A percentile compares a stretch with the other conserved stretches of the same genome.
Conservation (phyloP, 2,329 filamentous ascomycete genomes). For the Pleomassaria siparia region DNA sequence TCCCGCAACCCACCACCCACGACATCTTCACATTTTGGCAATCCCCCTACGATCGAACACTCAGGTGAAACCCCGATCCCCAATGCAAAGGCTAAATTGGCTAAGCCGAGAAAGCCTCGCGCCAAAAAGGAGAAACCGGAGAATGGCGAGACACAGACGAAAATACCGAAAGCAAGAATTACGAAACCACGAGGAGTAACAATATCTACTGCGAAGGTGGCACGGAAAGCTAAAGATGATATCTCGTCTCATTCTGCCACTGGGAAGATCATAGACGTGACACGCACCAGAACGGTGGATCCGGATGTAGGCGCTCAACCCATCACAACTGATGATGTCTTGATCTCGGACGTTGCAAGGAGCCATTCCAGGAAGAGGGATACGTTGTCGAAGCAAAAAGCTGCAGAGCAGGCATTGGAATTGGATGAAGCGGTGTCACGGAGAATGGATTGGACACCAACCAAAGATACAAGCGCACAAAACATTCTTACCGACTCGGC, state of each 20-base stretch:
- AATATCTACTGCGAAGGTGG: constrained; percentile 12
- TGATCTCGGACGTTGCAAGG: constrained; percentile 29
- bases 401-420: constrained; percentile 19
- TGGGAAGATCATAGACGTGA: background rate
- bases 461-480: constrained; percentile 25
- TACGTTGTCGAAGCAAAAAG: constrained; percentile 14
- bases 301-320: background rate
- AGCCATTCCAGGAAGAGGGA: constrained; percentile 20
- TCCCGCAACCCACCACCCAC: constrained; percentile 16
- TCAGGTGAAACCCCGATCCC: constrained; percentile 6
- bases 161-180: constrained; percentile 25
- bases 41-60: constrained; percentile 7
- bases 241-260: constrained; percentile 26
- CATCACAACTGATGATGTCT: constrained; percentile 3
- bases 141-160: constrained; percentile 18
- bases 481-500: constrained; percentile 19
- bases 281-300: constrained; percentile 4
- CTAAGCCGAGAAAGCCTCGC: constrained; percentile 33
- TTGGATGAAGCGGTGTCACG: constrained; percentile 34
- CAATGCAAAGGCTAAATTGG: constrained; percentile 21
- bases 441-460: constrained; percentile 41
- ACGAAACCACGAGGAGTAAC: constrained; percentile 21
- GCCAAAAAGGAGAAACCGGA: constrained; percentile 28
- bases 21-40: constrained; percentile 24
- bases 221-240: constrained; percentile 17